Percentiles rank a stretch among this genome's conserved stretches.
Evolutionary conservation across 2,329 filamentous ascomycete species (phyloP).

Genomic region (Colletotrichum euphorbiae): DNA sequence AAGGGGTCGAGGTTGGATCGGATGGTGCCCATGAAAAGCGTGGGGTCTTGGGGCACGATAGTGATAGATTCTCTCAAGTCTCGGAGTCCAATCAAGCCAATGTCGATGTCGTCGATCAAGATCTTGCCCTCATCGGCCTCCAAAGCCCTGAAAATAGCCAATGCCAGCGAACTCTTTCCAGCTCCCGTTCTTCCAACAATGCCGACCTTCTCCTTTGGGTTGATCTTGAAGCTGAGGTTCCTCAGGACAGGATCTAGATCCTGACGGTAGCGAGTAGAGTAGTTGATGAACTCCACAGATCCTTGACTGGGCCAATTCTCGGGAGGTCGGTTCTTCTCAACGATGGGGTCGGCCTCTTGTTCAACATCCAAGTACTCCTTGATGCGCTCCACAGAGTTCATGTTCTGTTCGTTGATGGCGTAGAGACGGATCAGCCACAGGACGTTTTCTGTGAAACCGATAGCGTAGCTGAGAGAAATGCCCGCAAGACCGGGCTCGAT

Average conservation of each 20-base stretch:
- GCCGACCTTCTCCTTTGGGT: constrained; percentile 89
- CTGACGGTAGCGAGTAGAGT: constrained; percentile 88
- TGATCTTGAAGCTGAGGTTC: constrained; percentile 86
- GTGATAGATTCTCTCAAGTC: constrained; percentile 94
- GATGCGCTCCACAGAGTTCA: constrained; percentile 98
- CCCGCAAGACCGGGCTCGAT: constrained; percentile 94
- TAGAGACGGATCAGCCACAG: constrained; percentile 96
- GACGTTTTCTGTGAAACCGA: constrained; percentile 97
- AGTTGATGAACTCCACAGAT: constrained; percentile 86
- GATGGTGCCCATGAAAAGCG: constrained; percentile 91
- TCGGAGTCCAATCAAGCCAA: constrained; percentile 89
- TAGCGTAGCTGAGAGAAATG: constrained; percentile 93
- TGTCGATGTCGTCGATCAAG: constrained; percentile 90
- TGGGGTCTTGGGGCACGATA: constrained; percentile 97
- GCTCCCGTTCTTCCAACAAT: constrained; percentile 96
- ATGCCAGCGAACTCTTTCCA: constrained; percentile 93
- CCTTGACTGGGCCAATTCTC: constrained; percentile 88
- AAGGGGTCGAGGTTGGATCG: constrained; percentile 95
- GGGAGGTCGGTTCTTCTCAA: constrained; percentile 82
- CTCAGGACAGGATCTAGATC: constrained; percentile 90
- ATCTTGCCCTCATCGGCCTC: constrained; percentile 93
- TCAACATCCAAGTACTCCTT: constrained; percentile 98
- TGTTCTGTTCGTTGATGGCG: constrained; percentile 96
- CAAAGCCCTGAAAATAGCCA: constrained; percentile 92
- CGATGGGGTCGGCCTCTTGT: constrained; percentile 84